Percentiles rank a stretch among this genome's conserved stretches.
These are phyloP conservation scores for Boletus insuetus DNA, from an alignment of 768 basidiomycete species.

Conservation along the genomic window DNA sequence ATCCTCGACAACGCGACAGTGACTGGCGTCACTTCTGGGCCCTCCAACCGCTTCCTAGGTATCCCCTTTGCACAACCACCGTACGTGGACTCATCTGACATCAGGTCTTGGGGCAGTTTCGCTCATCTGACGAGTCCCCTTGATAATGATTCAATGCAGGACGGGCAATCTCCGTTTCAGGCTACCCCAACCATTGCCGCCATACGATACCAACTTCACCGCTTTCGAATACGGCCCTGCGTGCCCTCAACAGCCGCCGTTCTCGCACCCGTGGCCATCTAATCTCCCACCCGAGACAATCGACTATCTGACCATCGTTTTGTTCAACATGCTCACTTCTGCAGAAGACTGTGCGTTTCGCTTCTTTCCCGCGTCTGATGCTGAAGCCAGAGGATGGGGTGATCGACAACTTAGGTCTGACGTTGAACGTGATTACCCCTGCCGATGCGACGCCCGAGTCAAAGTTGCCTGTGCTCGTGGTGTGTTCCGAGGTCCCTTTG, in stretches of 20 bases:
- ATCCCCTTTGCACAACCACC: background rate
- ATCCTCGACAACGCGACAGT: background rate
- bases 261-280: conserved; percentile 7
- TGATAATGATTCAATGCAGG: conserved; percentile 15
- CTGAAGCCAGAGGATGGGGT: background rate
- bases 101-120: background rate
- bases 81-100: background rate
- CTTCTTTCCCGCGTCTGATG: background rate
- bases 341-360: conserved; percentile 46
- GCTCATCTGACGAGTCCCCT: background rate
- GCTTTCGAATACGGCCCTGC: conserved; percentile 4
- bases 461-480: conserved; percentile 53
- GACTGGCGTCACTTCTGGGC: background rate
- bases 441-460: conserved; percentile 36
- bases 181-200: conserved; percentile 2
- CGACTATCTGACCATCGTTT: conserved; percentile 20
- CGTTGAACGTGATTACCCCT: conserved; percentile 51
- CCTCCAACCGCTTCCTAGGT: background rate
- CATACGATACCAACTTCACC: conserved; percentile 9
- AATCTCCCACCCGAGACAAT: conserved; percentile 16
- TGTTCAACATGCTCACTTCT: conserved; percentile 27
- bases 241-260: conserved; percentile 6
- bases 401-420: conserved; percentile 40
- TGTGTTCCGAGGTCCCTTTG: conserved; percentile 32
- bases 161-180: conserved; percentile 36